phyloP scores from a whole-genome alignment of 345 rosid genomes.

The Microthlaspi erraticum region DNA sequence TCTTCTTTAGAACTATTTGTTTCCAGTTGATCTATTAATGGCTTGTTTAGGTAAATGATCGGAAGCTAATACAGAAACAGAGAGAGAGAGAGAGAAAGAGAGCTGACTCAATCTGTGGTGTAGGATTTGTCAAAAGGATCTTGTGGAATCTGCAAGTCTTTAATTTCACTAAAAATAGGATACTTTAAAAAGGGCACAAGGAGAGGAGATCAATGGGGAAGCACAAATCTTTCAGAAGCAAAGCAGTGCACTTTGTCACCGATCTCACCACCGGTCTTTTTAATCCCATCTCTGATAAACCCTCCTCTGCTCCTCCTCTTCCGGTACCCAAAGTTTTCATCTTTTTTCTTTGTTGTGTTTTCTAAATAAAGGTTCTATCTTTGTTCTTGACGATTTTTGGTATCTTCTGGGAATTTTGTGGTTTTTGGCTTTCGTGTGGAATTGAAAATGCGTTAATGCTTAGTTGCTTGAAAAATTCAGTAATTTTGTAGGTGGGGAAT shows the following conservation, averaged over 20 bases:
- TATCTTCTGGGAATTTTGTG: not conserved
- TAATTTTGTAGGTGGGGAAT: slow-evolving; percentile 7
- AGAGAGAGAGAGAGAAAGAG: not conserved
- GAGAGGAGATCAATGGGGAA: slow-evolving; percentile 53
- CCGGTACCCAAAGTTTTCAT: slow-evolving; percentile 43
- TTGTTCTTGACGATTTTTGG: slow-evolving; percentile 20
- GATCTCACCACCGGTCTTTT: slow-evolving; percentile 93
- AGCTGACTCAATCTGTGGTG: slow-evolving; percentile 34
- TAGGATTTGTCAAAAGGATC: slow-evolving; percentile 22
- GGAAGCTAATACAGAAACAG: slow-evolving; percentile 12
- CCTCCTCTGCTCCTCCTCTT: slow-evolving; percentile 51
- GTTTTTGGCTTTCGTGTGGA: not conserved
- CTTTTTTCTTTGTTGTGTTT: not conserved
- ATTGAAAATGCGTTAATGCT: slow-evolving; percentile 1
- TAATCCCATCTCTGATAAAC: slow-evolving; percentile 91
- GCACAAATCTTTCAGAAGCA: slow-evolving; percentile 77
- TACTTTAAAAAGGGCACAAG: not conserved
- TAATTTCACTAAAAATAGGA: slow-evolving; percentile 37
- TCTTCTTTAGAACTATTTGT: not conserved
- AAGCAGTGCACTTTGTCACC: slow-evolving; percentile 92
- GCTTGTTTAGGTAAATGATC: slow-evolving; percentile 32
- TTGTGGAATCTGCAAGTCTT: slow-evolving; percentile 32
- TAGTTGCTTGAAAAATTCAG: slow-evolving; percentile 8
- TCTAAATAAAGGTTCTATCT: slow-evolving; percentile 20
- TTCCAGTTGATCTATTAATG: slow-evolving; percentile 16